phyloP scores from a whole-genome alignment of 768 basidiomycete species.

The Agaricus blazei region DNA sequence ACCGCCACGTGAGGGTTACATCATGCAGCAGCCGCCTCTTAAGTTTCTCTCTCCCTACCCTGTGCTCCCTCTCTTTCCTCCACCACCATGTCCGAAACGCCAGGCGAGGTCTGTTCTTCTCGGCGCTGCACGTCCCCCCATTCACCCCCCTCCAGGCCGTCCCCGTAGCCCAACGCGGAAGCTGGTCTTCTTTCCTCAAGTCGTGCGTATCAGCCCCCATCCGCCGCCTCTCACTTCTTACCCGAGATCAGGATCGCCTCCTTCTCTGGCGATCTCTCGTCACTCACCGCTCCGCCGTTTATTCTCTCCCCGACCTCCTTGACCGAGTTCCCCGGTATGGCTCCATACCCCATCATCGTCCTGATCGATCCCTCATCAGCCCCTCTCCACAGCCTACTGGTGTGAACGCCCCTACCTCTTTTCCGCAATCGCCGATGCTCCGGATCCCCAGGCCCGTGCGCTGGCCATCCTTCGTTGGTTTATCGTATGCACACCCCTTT shows the following conservation, averaged over 20 bases:
- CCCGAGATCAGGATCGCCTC: slow-evolving; percentile 60
- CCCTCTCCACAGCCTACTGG: slow-evolving; percentile 72
- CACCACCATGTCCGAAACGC: slow-evolving; percentile 18
- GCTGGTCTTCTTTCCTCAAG: slow-evolving; percentile 91
- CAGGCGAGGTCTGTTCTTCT: slow-evolving; percentile 20
- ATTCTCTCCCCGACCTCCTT: slow-evolving; percentile 89
- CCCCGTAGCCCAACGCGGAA: slow-evolving; percentile 76
- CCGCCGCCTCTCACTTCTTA: slow-evolving; percentile 1
- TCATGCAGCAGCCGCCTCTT: slow-evolving; percentile 1
- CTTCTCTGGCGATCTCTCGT: slow-evolving; percentile 84
- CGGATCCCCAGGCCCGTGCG: slow-evolving; percentile 61
- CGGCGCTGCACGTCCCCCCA: too few species aligned
- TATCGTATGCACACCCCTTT: slow-evolving; percentile 50
- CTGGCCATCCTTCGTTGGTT: slow-evolving; percentile 92
- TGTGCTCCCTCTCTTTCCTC: neutral
- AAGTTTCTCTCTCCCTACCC: neutral
- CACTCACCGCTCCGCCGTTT: slow-evolving; percentile 83
- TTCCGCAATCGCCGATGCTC: slow-evolving; percentile 76
- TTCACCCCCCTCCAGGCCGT: slow-evolving; percentile 46
- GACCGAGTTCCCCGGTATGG: slow-evolving; percentile 84
- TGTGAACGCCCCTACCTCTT: slow-evolving; percentile 92
- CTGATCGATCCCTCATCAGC: slow-evolving; percentile 1
- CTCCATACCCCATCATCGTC: slow-evolving; percentile 7
- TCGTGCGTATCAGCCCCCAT: slow-evolving; percentile 43
- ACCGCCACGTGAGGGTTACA: slow-evolving; percentile 3